Base-by-base conservation (phyloP, 2,329 filamentous ascomycete genomes). In the Alternaria incomplexa region DNA sequence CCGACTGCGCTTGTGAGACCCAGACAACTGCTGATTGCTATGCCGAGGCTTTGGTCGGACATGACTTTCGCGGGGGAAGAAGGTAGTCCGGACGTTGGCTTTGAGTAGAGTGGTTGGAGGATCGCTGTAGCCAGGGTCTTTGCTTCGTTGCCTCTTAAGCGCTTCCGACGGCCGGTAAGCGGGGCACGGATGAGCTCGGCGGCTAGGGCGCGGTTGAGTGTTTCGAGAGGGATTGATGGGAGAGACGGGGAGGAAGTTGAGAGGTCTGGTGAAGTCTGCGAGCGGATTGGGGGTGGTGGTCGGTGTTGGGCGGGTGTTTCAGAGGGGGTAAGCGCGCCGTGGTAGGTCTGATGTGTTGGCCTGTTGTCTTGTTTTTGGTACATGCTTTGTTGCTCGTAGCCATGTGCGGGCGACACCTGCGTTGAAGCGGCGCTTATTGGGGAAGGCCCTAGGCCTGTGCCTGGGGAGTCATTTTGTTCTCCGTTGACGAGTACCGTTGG, bases 401-500 rank as follows among this genome's bases (percentile, higher is more conserved):
- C 63, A 13, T 65, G 56, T 8, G 61, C 67, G 5, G 71, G 61
- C 11, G 73, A 69, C 17, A 47, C 65, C n/a, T 67, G 68, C 6
- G 75, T 66, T 17, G 60, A 62, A 13, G 62, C 65, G 26, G 65
- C 65, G 55, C 68, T 72, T 25, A 71, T 68, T 7, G 68, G 61
- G 9, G 77, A 74, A 3, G 74, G 70, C 13, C 71, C 67, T 12
- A 74, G 55, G 10, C 64, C 67, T 1, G 68, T 71, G 51, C 64
- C 73, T 10, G 77, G 72, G 0, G 67, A 72, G 8, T 66, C 63
- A 45, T 77, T 69, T 52, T 79, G 69, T 60, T 84, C 81, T 51
- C 85, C 86, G 52, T 87, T 88, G 22, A 88, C 82, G 8, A 87
- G 80, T 3, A 87, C 78, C 10, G 84, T 83, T 0, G 86, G 86